These are phyloP conservation scores for Lantana camara DNA, from an alignment of 257 asterid genomes.

Conservation along the genomic window DNA sequence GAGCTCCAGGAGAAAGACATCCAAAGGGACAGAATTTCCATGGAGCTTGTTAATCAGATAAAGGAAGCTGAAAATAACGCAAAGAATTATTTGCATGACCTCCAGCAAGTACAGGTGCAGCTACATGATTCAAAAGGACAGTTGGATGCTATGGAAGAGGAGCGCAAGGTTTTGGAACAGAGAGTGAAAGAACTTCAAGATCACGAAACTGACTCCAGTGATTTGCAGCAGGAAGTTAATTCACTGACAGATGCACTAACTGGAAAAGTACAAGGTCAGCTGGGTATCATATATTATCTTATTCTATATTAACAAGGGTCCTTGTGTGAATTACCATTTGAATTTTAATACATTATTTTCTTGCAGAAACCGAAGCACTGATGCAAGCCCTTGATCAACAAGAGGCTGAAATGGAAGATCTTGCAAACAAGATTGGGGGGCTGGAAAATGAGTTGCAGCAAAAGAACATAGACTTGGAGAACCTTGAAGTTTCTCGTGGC, in stretches of 20 bases:
- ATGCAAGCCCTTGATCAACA: slow-evolving; percentile 96
- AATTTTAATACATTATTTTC: slow-evolving; percentile 22
- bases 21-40: slow-evolving; percentile 75
- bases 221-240: slow-evolving; percentile 59
- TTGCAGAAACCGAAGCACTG: slow-evolving; percentile 82
- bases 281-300: slow-evolving; percentile 26
- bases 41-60: slow-evolving; percentile 84
- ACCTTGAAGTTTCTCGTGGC: slow-evolving; percentile 81
- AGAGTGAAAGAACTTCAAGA: slow-evolving; percentile 61
- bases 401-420: slow-evolving; percentile 88
- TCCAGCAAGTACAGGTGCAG: slow-evolving; percentile 57
- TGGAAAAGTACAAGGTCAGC: slow-evolving; percentile 88
- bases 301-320: slow-evolving; percentile 14
- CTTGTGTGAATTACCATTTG: slow-evolving; percentile 18
- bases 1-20: slow-evolving; percentile 93
- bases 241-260: slow-evolving; percentile 66
- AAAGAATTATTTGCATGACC: slow-evolving; percentile 61
- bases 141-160: slow-evolving; percentile 57
- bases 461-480: slow-evolving; percentile 77
- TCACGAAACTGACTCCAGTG: slow-evolving; percentile 46
- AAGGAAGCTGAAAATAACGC: slow-evolving; percentile 84
- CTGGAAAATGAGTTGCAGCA: slow-evolving; percentile 70
- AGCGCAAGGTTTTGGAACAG: slow-evolving; percentile 51
- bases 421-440: slow-evolving; percentile 52
- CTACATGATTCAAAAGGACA: slow-evolving; percentile 57